Percentiles rank a stretch among this genome's conserved stretches.
phyloP scores from a whole-genome alignment of 805 yeast species.

The Lachancea sp. region DNA sequence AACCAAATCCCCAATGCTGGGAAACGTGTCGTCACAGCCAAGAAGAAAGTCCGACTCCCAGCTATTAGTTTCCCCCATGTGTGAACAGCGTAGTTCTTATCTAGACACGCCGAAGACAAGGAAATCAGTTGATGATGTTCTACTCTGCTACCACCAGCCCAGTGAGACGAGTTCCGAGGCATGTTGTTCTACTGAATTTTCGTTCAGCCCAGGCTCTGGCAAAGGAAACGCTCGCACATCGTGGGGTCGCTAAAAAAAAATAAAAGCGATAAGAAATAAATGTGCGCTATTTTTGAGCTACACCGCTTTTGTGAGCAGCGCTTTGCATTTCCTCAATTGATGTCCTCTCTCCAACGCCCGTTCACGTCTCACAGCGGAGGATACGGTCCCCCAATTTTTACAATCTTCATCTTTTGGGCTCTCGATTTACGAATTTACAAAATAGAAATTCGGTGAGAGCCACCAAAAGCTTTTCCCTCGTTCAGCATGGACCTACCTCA shows the following conservation, averaged over 20 bases:
- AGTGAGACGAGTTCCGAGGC: constrained; percentile 21
- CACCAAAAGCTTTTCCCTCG: neutral
- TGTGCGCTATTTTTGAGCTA: too few relatives aligned
- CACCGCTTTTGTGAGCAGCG: too few relatives aligned
- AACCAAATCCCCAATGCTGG: neutral
- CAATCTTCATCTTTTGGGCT: neutral
- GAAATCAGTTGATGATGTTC: constrained; percentile 28
- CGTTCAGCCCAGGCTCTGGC: constrained; percentile 5
- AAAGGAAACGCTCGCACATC: neutral
- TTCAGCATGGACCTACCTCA: constrained; percentile 6
- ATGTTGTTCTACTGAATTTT: constrained; percentile 11
- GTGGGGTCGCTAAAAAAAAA: neutral
- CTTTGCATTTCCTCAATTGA: too few relatives aligned
- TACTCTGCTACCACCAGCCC: constrained; percentile 24
- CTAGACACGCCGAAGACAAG: constrained; percentile 18
- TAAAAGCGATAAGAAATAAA: too few relatives aligned
- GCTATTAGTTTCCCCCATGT: constrained; percentile 20
- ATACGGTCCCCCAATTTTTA: neutral
- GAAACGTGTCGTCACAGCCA: neutral
- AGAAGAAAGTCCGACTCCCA: constrained; percentile 20
- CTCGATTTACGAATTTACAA: too few relatives aligned
- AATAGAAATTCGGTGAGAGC: too few relatives aligned
- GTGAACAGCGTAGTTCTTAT: constrained; percentile 12
- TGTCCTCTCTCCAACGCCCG: too few relatives aligned
- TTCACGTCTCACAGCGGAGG: neutral